Conservation (phyloP, 2,329 filamentous ascomycete species). For the Hypoxylon sp. region DNA sequence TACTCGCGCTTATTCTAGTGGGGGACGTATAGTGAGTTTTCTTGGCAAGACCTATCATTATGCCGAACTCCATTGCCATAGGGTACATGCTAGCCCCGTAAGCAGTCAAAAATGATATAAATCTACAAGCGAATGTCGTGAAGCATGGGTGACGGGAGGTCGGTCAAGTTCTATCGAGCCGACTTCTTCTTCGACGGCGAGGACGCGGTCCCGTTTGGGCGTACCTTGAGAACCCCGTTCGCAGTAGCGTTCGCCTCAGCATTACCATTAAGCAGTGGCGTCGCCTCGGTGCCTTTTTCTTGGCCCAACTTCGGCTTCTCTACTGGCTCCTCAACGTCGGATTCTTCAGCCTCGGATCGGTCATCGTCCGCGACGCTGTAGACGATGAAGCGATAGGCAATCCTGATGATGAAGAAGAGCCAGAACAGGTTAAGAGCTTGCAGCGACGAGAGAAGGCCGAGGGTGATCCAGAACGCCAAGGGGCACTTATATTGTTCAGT, state of each 20-base stretch:
- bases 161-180: constrained; percentile 38
- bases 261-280: constrained; percentile 52
- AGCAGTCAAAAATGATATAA: constrained; percentile 19
- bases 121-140: constrained; percentile 41
- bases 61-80: constrained; percentile 38
- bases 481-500: constrained; percentile 83
- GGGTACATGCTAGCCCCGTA: constrained; percentile 33
- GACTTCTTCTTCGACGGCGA: constrained; percentile 48
- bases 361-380: constrained; percentile 77
- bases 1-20: constrained; percentile 15
- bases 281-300: constrained; percentile 43
- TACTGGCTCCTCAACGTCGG: constrained; percentile 66
- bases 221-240: constrained; percentile 47
- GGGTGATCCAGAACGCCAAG: constrained; percentile 77
- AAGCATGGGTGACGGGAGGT: constrained; percentile 22
- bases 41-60: constrained; percentile 32
- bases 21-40: constrained; percentile 6
- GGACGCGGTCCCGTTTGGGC: constrained; percentile 44
- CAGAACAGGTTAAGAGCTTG: constrained; percentile 86
- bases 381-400: constrained; percentile 78
- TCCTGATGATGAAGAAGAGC: constrained; percentile 83
- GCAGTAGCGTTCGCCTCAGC: constrained; percentile 47
- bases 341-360: constrained; percentile 77
- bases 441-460: constrained; percentile 73
- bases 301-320: constrained; percentile 38